Conservation (phyloP, 73 alveolate genomes). For the Durusdinium trenchii region DNA sequence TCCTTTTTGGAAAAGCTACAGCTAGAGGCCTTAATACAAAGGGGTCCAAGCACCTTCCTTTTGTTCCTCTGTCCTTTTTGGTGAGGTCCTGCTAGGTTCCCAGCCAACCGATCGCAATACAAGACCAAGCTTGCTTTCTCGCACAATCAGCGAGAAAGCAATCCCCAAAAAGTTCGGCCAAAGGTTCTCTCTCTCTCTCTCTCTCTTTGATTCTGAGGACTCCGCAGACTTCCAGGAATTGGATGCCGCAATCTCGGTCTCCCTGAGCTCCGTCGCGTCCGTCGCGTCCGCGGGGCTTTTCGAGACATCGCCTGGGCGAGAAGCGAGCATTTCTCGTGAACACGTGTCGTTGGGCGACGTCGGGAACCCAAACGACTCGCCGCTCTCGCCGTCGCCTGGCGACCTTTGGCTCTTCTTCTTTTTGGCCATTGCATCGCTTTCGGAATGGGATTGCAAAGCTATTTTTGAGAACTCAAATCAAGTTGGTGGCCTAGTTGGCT, state of each 20-base stretch:
- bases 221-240: conserved; percentile 28
- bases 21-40: not conserved
- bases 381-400: not conserved
- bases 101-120: no score
- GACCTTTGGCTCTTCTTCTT: conserved; percentile 1
- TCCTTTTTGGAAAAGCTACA: not conserved
- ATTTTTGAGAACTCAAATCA: no score
- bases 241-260: no score
- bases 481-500: no score
- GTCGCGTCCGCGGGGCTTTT: not conserved
- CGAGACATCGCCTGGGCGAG: not conserved
- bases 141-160: no score
- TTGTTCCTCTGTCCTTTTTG: not conserved
- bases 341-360: no score
- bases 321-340: not conserved
- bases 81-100: not conserved
- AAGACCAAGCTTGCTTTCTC: no score
- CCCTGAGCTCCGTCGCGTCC: not conserved
- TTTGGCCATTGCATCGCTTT: conserved; percentile 54
- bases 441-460: no score
- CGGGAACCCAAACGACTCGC: not conserved
- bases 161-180: no score
- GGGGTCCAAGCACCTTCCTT: not conserved
- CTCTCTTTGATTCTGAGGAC: no score
- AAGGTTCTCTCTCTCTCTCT: no score